phyloP scores from a whole-genome alignment of 305 asterid species.

The Striga hermonthica region DNA sequence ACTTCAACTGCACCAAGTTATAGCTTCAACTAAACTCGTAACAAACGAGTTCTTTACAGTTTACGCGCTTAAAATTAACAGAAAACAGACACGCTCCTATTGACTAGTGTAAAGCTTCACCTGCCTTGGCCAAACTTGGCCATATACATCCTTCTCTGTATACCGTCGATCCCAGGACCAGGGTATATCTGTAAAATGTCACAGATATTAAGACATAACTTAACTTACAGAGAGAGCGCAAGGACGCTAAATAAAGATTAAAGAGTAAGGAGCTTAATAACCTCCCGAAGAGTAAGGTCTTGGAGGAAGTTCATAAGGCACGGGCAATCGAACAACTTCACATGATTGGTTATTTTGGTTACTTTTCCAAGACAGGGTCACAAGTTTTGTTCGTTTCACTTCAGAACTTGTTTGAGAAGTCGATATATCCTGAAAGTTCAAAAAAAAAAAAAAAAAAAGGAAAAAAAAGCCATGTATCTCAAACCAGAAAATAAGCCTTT shows the following conservation, averaged over 20 bases:
- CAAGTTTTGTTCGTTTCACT: constrained; percentile 54
- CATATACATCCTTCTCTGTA: constrained; percentile 73
- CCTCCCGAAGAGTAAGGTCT: constrained; percentile 65
- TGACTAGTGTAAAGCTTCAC: constrained; percentile 52
- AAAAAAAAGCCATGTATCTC: neutral
- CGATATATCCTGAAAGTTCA: constrained; percentile 38
- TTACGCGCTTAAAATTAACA: too few species aligned
- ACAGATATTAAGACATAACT: constrained; percentile 5
- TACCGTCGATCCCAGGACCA: constrained; percentile 95
- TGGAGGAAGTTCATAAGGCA: constrained; percentile 90
- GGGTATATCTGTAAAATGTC: constrained; percentile 60
- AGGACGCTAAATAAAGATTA: neutral
- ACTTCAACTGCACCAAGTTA: too few species aligned
- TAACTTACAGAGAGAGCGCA: neutral
- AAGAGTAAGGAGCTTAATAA: constrained; percentile 25
- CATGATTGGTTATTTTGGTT: constrained; percentile 36
- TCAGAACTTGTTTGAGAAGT: constrained; percentile 31
- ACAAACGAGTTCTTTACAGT: too few species aligned
- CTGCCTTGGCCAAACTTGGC: constrained; percentile 83
- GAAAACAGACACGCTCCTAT: neutral
- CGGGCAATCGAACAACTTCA: constrained; percentile 63
- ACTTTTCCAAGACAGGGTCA: constrained; percentile 61
- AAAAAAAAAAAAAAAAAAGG: neutral
- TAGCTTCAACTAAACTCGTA: too few species aligned
- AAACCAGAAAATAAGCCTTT: neutral